Conservation (phyloP, 352 stramenopile genomes). For the Phytophthora litchii region DNA sequence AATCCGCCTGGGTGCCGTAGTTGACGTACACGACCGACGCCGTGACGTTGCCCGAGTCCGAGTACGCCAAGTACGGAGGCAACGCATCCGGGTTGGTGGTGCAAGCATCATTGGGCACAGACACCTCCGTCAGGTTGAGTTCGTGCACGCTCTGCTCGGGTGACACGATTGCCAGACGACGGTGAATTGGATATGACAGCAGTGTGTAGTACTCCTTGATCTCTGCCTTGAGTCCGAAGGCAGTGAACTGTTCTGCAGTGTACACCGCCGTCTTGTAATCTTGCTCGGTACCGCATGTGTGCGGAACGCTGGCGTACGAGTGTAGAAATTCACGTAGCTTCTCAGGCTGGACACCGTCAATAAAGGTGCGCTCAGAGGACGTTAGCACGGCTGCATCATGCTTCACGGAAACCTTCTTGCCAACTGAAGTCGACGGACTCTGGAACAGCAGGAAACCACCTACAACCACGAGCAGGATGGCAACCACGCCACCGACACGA, state of each 20-base stretch:
- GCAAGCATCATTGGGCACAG: slow-evolving; percentile 65
- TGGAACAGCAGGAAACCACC: slow-evolving; percentile 28
- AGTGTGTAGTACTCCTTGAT: slow-evolving; percentile 70
- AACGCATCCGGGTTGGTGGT: slow-evolving; percentile 55
- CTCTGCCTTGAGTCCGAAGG: slow-evolving; percentile 58
- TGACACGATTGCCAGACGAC: slow-evolving; percentile 42
- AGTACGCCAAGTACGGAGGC: slow-evolving; percentile 58
- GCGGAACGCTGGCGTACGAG: slow-evolving; percentile 40
- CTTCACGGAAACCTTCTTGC: slow-evolving; percentile 14
- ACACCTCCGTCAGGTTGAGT: slow-evolving; percentile 59
- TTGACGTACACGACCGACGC: slow-evolving; percentile 61
- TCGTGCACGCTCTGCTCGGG: slow-evolving; percentile 32
- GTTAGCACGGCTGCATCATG: slow-evolving; percentile 18
- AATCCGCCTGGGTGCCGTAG: slow-evolving; percentile 49
- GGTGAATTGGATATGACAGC: slow-evolving; percentile 60
- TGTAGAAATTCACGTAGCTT: slow-evolving; percentile 37
- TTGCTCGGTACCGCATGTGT: slow-evolving; percentile 41
- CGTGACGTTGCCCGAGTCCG: slow-evolving; percentile 40
- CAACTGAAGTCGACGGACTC: slow-evolving; percentile 13
- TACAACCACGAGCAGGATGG: slow-evolving; percentile 25
- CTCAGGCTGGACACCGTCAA: slow-evolving; percentile 21
- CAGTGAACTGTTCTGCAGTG: slow-evolving; percentile 45
- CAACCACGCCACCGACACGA: slow-evolving; percentile 18
- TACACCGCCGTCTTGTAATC: slow-evolving; percentile 61
- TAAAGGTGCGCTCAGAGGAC: slow-evolving; percentile 20